phyloP scores from a whole-genome alignment of 306 rosid species.

The Ochetophila trinervis region DNA sequence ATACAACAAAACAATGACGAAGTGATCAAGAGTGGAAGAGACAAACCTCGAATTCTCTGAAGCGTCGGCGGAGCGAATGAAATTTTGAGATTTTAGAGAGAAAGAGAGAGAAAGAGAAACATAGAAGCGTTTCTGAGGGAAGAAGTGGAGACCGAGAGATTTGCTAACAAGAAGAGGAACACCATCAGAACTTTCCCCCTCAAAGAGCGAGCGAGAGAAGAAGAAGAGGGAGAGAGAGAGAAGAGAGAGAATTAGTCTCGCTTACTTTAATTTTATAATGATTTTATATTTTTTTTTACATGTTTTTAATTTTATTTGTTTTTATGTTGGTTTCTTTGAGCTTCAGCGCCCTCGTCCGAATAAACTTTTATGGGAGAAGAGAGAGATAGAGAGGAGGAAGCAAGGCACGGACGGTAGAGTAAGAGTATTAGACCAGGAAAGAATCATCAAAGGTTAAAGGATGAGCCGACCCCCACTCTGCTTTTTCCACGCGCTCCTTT shows the following conservation, averaged over 20 bases:
- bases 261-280: not conserved
- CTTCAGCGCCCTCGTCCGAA: constrained; percentile 13
- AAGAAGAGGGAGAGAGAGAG: constrained; percentile 7
- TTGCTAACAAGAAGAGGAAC: constrained; percentile 27
- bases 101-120: constrained; percentile 1
- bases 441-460: constrained; percentile 29
- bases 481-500: constrained; percentile 25
- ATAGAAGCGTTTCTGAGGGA: constrained; percentile 16
- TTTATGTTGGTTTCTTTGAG: constrained; percentile 21
- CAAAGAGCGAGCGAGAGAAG: not conserved
- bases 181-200: constrained; percentile 31
- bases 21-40: constrained; percentile 13
- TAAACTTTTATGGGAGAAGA: constrained; percentile 25
- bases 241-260: constrained; percentile 17
- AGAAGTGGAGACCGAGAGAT: constrained; percentile 17
- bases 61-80: constrained; percentile 1
- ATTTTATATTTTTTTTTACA: not conserved
- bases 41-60: constrained; percentile 39
- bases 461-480: constrained; percentile 1
- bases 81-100: not conserved
- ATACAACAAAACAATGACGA: constrained; percentile 4
- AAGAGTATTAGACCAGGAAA: constrained; percentile 34
- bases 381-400: constrained; percentile 19
- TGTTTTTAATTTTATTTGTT: constrained; percentile 3
- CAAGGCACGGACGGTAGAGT: constrained; percentile 37